Evolutionary conservation across 164 flowering plant species (phyloP).

Genomic region (Cinnamomum chago): DNA sequence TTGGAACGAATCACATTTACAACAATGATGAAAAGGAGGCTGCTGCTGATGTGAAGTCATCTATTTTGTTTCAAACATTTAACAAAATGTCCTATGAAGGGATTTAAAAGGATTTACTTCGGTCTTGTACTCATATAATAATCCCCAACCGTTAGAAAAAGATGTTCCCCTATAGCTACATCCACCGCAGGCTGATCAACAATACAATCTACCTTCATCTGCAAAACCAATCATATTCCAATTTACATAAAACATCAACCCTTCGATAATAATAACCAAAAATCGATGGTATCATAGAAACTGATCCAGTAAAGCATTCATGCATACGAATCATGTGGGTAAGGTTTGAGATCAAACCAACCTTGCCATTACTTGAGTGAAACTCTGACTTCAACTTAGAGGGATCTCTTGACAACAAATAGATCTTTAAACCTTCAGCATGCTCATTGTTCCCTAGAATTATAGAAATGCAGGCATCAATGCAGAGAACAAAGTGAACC

Average conservation of each 20-base stretch:
- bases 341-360: slow-evolving; percentile 14
- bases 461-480: slow-evolving; percentile 8
- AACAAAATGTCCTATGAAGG: neutral
- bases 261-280: neutral
- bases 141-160: slow-evolving; percentile 61
- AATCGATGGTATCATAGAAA: neutral
- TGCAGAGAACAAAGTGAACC: neutral
- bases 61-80: neutral
- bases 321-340: neutral
- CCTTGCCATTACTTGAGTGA: slow-evolving; percentile 61
- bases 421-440: slow-evolving; percentile 43
- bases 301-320: neutral
- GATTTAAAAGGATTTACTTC: slow-evolving; percentile 16
- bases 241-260: neutral
- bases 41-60: no score
- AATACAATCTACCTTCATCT: slow-evolving; percentile 61
- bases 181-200: slow-evolving; percentile 50
- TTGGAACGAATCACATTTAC: no score
- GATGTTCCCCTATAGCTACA: slow-evolving; percentile 47
- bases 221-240: slow-evolving; percentile 14
- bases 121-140: slow-evolving; percentile 30
- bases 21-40: no score
- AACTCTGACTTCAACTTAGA: slow-evolving; percentile 61
- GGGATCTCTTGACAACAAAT: slow-evolving; percentile 63
- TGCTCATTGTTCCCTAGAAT: slow-evolving; percentile 43